phyloP scores from a whole-genome alignment of 371 early-diverging fungal species.

The Scutellospora calospora region DNA sequence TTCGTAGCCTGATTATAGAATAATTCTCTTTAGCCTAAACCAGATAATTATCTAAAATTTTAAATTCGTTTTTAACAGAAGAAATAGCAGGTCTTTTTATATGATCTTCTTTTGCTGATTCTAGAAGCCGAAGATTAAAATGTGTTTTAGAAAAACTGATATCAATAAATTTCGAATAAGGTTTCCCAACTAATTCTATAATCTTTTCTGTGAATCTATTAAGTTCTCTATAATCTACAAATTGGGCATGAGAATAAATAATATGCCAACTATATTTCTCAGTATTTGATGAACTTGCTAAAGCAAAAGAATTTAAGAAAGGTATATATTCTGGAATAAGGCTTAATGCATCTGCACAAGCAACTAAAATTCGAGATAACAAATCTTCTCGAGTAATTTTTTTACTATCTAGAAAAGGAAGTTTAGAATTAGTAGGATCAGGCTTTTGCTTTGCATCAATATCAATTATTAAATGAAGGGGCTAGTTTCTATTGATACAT shows the following conservation, averaged over 20 bases:
- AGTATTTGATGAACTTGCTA: constrained; percentile 26
- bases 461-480: constrained; percentile 26
- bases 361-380: constrained; percentile 29
- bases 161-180: constrained; percentile 32
- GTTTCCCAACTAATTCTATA: constrained; percentile 13
- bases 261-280: constrained; percentile 31
- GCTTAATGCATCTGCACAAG: constrained; percentile 23
- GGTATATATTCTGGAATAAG: not conserved
- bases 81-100: constrained; percentile 37
- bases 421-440: constrained; percentile 24
- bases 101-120: constrained; percentile 28
- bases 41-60: constrained; percentile 33
- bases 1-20: constrained; percentile 37
- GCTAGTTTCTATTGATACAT: constrained; percentile 32
- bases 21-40: constrained; percentile 40
- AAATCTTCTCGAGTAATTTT: constrained; percentile 33
- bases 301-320: constrained; percentile 31
- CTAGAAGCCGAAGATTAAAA: constrained; percentile 37
- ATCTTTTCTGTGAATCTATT: constrained; percentile 27
- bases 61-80: constrained; percentile 1
- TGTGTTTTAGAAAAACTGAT: constrained; percentile 1
- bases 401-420: constrained; percentile 21
- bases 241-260: not conserved
- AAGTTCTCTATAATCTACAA: constrained; percentile 23
- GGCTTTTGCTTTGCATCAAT: constrained; percentile 35